Percentiles rank a stretch among this genome's conserved stretches.
Conservation (phyloP, 2,329 filamentous ascomycete species). For the Leptographium galeiforme region DNA sequence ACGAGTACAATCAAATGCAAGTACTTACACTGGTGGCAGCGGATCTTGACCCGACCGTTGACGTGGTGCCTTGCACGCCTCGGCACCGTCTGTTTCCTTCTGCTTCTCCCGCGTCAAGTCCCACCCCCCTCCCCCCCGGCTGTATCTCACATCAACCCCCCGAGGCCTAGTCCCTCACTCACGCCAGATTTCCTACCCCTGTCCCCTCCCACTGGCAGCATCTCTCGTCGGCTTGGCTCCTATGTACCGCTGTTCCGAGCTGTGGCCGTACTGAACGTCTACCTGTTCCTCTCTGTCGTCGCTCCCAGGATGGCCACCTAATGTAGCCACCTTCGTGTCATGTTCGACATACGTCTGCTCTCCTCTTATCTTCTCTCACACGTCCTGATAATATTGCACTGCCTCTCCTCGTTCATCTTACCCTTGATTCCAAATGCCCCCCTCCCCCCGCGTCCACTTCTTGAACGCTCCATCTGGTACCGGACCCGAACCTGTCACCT, state of each 20-base stretch:
- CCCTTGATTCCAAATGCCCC: conserved; percentile 20
- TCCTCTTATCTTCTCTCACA: neutral
- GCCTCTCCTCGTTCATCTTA: conserved; percentile 16
- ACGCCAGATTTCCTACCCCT: neutral
- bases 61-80: no score
- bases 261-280: conserved; percentile 24
- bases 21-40: no score
- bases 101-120: neutral
- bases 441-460: conserved; percentile 30
- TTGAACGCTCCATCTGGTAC: neutral
- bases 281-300: neutral
- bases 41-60: neutral
- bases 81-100: neutral
- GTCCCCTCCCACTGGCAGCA: conserved; percentile 17
- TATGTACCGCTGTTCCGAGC: conserved; percentile 38
- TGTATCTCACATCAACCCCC: no score
- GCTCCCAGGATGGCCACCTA: neutral
- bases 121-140: neutral
- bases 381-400: conserved; percentile 17
- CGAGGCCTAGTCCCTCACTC: neutral
- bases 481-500: neutral
- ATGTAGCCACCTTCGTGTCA: neutral
- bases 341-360: neutral
- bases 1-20: no score
- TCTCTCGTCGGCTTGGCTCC: conserved; percentile 30